phyloP scores from a whole-genome alignment of 2,329 filamentous ascomycete species.

The Knoxdaviesia proteae region DNA sequence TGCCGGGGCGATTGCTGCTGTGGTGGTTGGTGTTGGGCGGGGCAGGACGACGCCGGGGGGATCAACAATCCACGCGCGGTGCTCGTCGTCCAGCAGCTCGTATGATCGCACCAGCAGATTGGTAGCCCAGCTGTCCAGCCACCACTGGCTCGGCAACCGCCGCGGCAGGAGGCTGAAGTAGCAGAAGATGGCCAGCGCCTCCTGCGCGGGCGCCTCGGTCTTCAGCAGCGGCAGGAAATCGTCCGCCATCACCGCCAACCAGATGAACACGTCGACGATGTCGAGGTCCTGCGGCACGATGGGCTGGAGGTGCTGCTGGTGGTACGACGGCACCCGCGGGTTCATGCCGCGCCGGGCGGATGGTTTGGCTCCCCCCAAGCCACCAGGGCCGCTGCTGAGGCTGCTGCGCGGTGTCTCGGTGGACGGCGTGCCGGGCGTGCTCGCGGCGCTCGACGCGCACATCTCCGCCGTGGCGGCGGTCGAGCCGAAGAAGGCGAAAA shows the following conservation, averaged over 20 bases:
- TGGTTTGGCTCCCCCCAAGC: not conserved
- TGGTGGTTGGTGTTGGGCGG: not conserved
- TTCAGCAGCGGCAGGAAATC: slow-evolving; percentile 16
- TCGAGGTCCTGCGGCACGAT: slow-evolving; percentile 9
- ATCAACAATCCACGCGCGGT: slow-evolving; percentile 13
- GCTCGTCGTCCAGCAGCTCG: slow-evolving; percentile 14
- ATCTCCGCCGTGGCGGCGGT: not conserved
- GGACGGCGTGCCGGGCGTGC: not conserved
- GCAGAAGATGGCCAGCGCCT: slow-evolving; percentile 14
- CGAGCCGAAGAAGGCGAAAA: slow-evolving; percentile 7
- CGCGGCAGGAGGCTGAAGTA: slow-evolving; percentile 14
- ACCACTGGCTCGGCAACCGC: slow-evolving; percentile 14
- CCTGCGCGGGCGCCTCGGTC: slow-evolving; percentile 8
- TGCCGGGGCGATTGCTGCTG: not conserved
- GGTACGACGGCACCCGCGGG: not conserved
- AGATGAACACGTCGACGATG: slow-evolving; percentile 17
- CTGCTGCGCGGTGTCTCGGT: too few relatives aligned
- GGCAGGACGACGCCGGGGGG: not conserved
- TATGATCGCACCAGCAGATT: slow-evolving; percentile 14
- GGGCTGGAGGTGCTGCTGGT: slow-evolving; percentile 1
- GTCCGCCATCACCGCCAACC: slow-evolving; percentile 16
- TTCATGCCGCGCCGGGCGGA: not conserved
- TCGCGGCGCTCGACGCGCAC: not conserved
- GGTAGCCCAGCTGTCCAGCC: slow-evolving; percentile 15
- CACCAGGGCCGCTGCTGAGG: too few relatives aligned